A percentile compares a stretch with the other conserved stretches of the same genome.
Evolutionary conservation across 2,329 filamentous ascomycete species (phyloP).

Genomic region (Botrytis elliptica): DNA sequence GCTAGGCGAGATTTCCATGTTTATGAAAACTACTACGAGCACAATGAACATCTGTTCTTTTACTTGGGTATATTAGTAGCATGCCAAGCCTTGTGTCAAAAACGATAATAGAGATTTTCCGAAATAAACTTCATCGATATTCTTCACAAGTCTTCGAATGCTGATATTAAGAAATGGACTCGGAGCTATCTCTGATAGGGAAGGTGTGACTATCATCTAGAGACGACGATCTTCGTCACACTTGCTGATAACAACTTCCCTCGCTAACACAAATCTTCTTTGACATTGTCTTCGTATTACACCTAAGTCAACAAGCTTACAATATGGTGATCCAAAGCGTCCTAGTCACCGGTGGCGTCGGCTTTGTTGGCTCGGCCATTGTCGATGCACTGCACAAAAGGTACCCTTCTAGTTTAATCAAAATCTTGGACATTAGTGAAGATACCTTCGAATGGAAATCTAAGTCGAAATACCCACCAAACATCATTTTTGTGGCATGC

Average conservation of each 20-base stretch:
- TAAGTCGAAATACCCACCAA: background rate
- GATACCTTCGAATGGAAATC: background rate
- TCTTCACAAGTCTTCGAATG: background rate
- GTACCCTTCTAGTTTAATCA: background rate
- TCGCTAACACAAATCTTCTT: background rate
- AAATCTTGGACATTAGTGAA: constrained; percentile 3
- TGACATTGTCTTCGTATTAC: background rate
- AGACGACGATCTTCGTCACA: background rate
- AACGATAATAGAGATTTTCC: no score
- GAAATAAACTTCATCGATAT: background rate
- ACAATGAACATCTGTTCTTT: background rate
- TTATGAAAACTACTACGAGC: background rate
- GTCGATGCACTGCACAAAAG: constrained; percentile 2
- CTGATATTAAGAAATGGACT: background rate
- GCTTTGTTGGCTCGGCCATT: constrained; percentile 13
- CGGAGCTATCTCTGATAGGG: background rate
- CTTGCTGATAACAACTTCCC: no score
- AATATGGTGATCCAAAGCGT: constrained; percentile 7
- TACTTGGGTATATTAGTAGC: background rate
- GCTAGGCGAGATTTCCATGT: background rate
- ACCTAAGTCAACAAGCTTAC: background rate
- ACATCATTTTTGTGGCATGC: background rate
- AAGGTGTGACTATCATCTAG: background rate
- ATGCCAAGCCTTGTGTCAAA: background rate
- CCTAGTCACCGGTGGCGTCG: constrained; percentile 10